Conservation (phyloP, 1,284 basidiomycete genomes). For the Ceratobasidium theobromae region DNA sequence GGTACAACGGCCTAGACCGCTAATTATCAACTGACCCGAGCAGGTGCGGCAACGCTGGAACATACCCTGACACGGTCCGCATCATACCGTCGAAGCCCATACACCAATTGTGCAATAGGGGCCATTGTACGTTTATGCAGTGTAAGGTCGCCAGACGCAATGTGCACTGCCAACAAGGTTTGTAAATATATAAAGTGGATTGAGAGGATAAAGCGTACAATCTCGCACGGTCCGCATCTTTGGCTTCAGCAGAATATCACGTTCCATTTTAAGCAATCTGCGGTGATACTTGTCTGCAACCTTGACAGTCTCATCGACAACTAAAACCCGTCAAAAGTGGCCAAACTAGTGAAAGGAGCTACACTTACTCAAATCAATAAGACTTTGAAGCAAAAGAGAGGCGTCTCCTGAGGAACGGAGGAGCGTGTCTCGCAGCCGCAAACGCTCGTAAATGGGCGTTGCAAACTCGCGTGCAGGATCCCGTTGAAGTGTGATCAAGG, state of each 20-base stretch:
- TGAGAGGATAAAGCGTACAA: conserved; percentile 46
- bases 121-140: conserved; percentile 67
- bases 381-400: conserved; percentile 59
- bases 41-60: neutral
- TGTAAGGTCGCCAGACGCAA: conserved; percentile 67
- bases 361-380: conserved; percentile 59
- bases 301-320: conserved; percentile 64
- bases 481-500: conserved; percentile 60
- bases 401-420: conserved; percentile 61
- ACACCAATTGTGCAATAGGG: conserved; percentile 66
- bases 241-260: conserved; percentile 59
- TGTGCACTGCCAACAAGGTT: conserved; percentile 53
- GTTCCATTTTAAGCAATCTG: conserved; percentile 62
- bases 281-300: conserved; percentile 65
- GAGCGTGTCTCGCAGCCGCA: conserved; percentile 60
- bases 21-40: neutral
- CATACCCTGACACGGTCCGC: conserved; percentile 56
- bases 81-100: conserved; percentile 66
- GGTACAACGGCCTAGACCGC: conserved; percentile 1
- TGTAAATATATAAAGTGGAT: neutral
- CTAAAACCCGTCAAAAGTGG: conserved; percentile 41
- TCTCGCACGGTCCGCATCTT: conserved; percentile 59
- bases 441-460: conserved; percentile 56
- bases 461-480: conserved; percentile 54
- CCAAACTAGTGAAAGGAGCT: neutral